phyloP scores from a whole-genome alignment of 2,329 filamentous ascomycete species.

The Xylaria arbuscula region DNA sequence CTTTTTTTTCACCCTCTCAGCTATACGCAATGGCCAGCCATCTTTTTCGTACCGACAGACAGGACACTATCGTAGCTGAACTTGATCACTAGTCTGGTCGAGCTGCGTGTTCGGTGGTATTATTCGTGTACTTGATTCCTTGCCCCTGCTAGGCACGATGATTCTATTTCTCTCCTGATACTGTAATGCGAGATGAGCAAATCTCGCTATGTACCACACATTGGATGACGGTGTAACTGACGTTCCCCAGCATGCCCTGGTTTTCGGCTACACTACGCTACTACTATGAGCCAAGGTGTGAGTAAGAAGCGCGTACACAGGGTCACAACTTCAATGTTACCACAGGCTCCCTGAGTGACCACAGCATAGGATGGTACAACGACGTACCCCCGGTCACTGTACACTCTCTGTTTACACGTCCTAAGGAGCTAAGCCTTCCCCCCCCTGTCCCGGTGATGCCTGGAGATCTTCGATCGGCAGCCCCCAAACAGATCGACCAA shows the following conservation, averaged over 20 bases:
- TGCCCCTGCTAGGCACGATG: slow-evolving; percentile 18
- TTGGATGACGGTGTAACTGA: slow-evolving; percentile 40
- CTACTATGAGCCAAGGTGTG: slow-evolving; percentile 25
- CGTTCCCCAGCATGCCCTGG: slow-evolving; percentile 36
- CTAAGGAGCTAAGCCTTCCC: slow-evolving; percentile 10
- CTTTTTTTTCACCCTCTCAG: neutral
- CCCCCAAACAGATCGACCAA: slow-evolving; percentile 35
- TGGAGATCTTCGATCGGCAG: slow-evolving; percentile 32
- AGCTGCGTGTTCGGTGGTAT: neutral
- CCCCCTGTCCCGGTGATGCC: slow-evolving; percentile 28
- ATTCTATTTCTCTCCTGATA: slow-evolving; percentile 33
- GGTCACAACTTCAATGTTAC: slow-evolving; percentile 27
- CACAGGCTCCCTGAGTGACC: slow-evolving; percentile 17
- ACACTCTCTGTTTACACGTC: neutral
- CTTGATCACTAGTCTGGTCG: neutral
- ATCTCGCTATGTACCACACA: slow-evolving; percentile 46
- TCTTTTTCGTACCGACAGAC: slow-evolving; percentile 9
- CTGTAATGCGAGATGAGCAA: slow-evolving; percentile 44
- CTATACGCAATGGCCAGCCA: slow-evolving; percentile 9
- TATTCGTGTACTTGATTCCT: slow-evolving; percentile 10
- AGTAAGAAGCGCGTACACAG: slow-evolving; percentile 20
- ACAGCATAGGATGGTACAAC: slow-evolving; percentile 25
- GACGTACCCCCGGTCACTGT: slow-evolving; percentile 10
- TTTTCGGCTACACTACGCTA: slow-evolving; percentile 26
- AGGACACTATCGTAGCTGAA: slow-evolving; percentile 16